Evolutionary conservation across 1,139 yeast genomes (phyloP), one percentile per base, ranked within the genome.

Genomic region (Saccharomyces hybrid): DNA sequence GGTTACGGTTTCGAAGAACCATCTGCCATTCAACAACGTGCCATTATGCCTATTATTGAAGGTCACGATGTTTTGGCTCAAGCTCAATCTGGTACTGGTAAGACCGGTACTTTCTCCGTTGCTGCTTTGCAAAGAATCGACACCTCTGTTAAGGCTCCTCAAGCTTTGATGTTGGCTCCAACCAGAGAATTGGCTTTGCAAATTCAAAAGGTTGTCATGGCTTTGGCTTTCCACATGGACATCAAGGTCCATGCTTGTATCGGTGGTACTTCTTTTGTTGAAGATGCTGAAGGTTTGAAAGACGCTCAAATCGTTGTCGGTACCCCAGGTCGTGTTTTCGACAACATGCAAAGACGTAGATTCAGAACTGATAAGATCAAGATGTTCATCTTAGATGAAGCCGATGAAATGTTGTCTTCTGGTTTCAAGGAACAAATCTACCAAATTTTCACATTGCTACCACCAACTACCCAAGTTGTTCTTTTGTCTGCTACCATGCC

Each of bases 21-120:
- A 69, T 88, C 97, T 63, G 95, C 98, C 63, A 93, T 93, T 78
- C 99, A 93, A 80, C 96, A 89, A 76, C 88, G 99, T 78, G 99
- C 99, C 62, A 93, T 93, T 69, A 80, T 88, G 73, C 99, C 97
- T 73, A 90, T 93, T 75, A 86, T 93, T 71, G 95, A 88, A 75
- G 97, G 96, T 66, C 84, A 93, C 77, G 99, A 93, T 76, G 97
- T 91, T 57, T 83, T 93, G 71, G 99, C 98, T 65, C 99, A 93
- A 78, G 97, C 98, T 66, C 99, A 93, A 82, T 91, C 98, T 55
- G 99, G 99, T 85, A 93, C 99, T 64, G 99, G 99, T 85, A 93
- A 93, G 81, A 93, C 99, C 61, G 99, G 98, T 71, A 93, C 99
- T 65, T 93, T 93, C 84, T 86, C 98, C 74, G 90, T 93, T 69